Percentiles rank a stretch among this genome's conserved stretches.
Conservation (phyloP, 768 basidiomycete species). For the Mycena vitilis region DNA sequence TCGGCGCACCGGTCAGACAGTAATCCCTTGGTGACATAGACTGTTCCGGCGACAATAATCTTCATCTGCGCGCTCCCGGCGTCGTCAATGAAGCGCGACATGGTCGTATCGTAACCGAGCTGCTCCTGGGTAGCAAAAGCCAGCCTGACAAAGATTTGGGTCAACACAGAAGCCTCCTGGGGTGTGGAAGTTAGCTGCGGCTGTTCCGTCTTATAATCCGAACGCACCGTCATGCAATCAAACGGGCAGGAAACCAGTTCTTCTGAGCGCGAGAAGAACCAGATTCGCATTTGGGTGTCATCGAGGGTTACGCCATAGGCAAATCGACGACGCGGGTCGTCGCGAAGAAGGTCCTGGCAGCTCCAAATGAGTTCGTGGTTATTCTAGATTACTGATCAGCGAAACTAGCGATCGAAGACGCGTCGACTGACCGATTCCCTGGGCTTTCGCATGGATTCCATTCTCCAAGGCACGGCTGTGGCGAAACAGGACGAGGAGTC, state of each 20-base stretch:
- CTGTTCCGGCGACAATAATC: neutral
- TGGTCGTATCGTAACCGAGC: slow-evolving; percentile 10
- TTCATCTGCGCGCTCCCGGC: neutral
- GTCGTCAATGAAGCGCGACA: slow-evolving; percentile 11
- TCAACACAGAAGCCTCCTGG: neutral
- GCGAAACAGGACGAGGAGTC: no score
- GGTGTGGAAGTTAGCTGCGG: neutral
- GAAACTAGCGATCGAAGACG: neutral
- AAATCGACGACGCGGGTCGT: neutral
- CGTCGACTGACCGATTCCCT: no score
- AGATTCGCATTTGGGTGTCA: neutral
- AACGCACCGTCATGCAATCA: no score
- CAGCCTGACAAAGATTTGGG: neutral
- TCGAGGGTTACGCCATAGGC: neutral
- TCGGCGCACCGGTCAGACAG: neutral
- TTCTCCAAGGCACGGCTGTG: no score
- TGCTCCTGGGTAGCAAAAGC: slow-evolving; percentile 7
- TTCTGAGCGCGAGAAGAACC: slow-evolving; percentile 4
- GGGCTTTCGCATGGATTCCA: no score
- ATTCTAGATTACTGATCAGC: neutral
- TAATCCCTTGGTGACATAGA: slow-evolving; percentile 2
- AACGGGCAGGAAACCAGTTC: neutral
- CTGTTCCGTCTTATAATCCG: no score
- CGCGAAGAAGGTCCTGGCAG: neutral
- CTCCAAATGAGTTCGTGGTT: neutral